Conservation (phyloP, 345 rosid genomes). For the Camelina hispida region DNA sequence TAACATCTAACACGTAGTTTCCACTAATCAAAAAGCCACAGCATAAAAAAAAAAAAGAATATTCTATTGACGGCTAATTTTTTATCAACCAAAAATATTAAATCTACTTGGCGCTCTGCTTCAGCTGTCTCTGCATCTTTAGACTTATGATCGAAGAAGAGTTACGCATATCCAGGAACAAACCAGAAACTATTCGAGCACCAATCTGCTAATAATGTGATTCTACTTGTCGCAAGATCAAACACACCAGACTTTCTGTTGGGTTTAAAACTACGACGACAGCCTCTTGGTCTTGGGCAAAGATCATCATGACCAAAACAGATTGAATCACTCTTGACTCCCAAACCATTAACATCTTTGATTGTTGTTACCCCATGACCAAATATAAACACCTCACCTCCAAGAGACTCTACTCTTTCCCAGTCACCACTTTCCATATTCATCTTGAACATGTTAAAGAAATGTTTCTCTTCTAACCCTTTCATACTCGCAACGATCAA, state of each 20-base stretch:
- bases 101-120: no score
- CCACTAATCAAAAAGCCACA: no score
- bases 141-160: not conserved
- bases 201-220: not conserved
- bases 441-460: not conserved
- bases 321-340: not conserved
- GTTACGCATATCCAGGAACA: not conserved
- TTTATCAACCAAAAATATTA: no score
- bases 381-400: constrained; percentile 6
- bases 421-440: not conserved
- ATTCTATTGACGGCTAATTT: no score
- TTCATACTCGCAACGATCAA: not conserved
- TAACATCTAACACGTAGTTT: no score
- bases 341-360: not conserved
- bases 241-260: not conserved
- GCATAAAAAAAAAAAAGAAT: no score
- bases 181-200: not conserved
- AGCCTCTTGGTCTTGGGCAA: not conserved
- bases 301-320: not conserved
- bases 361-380: constrained; percentile 6
- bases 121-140: no score
- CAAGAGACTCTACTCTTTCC: not conserved
- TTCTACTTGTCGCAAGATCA: constrained; percentile 2
- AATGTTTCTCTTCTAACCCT: not conserved
- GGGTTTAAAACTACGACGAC: no score